These are phyloP conservation scores for Otatea glauca DNA, from an alignment of 176 grass and related monocot species.

Conservation along the genomic window DNA sequence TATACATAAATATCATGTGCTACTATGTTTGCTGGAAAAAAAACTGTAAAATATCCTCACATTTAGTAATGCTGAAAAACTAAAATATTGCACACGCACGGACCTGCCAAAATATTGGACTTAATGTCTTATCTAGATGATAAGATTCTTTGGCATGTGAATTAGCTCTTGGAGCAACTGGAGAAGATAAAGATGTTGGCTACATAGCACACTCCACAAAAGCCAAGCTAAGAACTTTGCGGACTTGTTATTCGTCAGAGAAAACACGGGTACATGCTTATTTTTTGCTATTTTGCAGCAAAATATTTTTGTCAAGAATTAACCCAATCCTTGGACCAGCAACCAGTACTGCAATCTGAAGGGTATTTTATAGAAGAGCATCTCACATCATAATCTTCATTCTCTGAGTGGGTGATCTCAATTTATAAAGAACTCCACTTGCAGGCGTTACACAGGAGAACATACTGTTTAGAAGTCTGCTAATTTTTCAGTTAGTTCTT, in stretches of 20 bases:
- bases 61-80: slow-evolving; percentile 13
- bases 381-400: slow-evolving; percentile 42
- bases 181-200: too few species aligned
- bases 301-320: slow-evolving; percentile 50
- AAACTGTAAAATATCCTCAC: too few species aligned
- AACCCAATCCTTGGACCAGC: slow-evolving; percentile 59
- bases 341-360: slow-evolving; percentile 60
- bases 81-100: slow-evolving; percentile 3
- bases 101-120: slow-evolving; percentile 80
- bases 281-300: slow-evolving; percentile 40
- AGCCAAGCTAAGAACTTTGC: too few species aligned
- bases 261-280: slow-evolving; percentile 16
- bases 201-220: too few species aligned
- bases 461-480: slow-evolving; percentile 15
- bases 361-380: slow-evolving; percentile 54
- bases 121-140: too few species aligned
- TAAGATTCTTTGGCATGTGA: too few species aligned
- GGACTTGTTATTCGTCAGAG: too few species aligned
- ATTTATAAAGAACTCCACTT: slow-evolving; percentile 40
- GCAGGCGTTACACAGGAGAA: slow-evolving; percentile 35
- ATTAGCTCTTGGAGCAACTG: too few species aligned
- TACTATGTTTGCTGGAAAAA: neutral
- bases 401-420: slow-evolving; percentile 47
- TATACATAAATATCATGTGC: slow-evolving; percentile 22
- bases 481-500: slow-evolving; percentile 43